Percentiles rank a stretch among this genome's conserved stretches.
Evolutionary conservation across 202 grass and related monocot species (phyloP).

Genomic region (Alloteropsis angusta): DNA sequence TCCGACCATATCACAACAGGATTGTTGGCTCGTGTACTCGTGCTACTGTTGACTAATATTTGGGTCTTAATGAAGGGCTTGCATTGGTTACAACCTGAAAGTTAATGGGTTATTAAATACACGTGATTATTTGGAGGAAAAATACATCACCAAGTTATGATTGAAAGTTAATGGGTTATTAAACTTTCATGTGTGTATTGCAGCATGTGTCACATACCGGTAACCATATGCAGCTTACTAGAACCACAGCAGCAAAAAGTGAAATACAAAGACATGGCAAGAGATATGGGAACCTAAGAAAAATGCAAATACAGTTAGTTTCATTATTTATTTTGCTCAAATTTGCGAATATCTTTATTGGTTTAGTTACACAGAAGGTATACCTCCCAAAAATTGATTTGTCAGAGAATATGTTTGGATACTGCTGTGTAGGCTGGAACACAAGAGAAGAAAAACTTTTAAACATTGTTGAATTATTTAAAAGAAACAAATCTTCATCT

Average conservation of each 20-base stretch:
- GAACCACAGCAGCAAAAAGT: slow-evolving; percentile 25
- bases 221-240: slow-evolving; percentile 57
- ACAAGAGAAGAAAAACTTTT: not conserved
- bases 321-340: not conserved
- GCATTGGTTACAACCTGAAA: not conserved
- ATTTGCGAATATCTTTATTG: not conserved
- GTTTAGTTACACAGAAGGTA: not conserved
- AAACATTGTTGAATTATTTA: not conserved
- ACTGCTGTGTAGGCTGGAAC: slow-evolving; percentile 53
- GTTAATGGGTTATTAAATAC: not conserved
- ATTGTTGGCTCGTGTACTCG: not conserved
- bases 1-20: not conserved
- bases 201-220: slow-evolving; percentile 36
- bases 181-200: not conserved
- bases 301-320: slow-evolving; percentile 5
- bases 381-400: slow-evolving; percentile 58
- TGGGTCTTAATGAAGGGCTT: not conserved
- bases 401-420: slow-evolving; percentile 44
- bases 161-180: too few relatives aligned
- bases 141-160: not conserved
- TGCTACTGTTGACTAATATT: not conserved
- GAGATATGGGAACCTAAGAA: slow-evolving; percentile 59
- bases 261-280: slow-evolving; percentile 54
- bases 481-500: not conserved
- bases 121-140: not conserved